Conservation (phyloP, 306 rosid genomes). For the Cicer bijugum region DNA sequence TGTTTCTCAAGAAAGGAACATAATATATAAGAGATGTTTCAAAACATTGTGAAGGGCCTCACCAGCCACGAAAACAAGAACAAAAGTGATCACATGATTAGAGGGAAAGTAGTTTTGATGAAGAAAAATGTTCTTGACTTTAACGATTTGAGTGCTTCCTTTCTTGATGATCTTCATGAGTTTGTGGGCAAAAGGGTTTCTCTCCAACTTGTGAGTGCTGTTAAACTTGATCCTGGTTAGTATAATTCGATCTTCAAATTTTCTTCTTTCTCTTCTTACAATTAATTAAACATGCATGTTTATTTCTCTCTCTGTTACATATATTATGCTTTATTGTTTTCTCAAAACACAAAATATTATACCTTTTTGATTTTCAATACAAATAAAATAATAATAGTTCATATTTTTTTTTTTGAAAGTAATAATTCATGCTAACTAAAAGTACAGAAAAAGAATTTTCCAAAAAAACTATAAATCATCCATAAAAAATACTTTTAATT, state of each 20-base stretch:
- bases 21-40: slow-evolving; percentile 39
- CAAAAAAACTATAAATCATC: too few relatives aligned
- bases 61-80: neutral
- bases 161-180: slow-evolving; percentile 67
- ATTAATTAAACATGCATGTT: neutral
- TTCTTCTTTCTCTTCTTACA: neutral
- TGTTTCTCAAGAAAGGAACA: neutral
- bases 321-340: neutral
- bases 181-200: slow-evolving; percentile 60
- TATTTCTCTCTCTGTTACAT: neutral
- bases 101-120: slow-evolving; percentile 74
- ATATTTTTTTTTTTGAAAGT: too few relatives aligned
- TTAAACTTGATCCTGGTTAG: slow-evolving; percentile 54
- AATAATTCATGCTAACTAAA: too few relatives aligned
- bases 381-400: too few relatives aligned
- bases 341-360: too few relatives aligned
- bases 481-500: too few relatives aligned
- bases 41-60: slow-evolving; percentile 22
- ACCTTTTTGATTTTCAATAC: too few relatives aligned
- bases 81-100: slow-evolving; percentile 35
- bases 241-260: neutral
- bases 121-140: slow-evolving; percentile 77
- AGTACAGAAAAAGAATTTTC: too few relatives aligned
- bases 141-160: slow-evolving; percentile 61
- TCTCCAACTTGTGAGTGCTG: slow-evolving; percentile 65